Percentiles rank a stretch among this genome's conserved stretches.
Conservation (phyloP, 2,329 filamentous ascomycete species). For the Phaeoacremonium minimum region DNA sequence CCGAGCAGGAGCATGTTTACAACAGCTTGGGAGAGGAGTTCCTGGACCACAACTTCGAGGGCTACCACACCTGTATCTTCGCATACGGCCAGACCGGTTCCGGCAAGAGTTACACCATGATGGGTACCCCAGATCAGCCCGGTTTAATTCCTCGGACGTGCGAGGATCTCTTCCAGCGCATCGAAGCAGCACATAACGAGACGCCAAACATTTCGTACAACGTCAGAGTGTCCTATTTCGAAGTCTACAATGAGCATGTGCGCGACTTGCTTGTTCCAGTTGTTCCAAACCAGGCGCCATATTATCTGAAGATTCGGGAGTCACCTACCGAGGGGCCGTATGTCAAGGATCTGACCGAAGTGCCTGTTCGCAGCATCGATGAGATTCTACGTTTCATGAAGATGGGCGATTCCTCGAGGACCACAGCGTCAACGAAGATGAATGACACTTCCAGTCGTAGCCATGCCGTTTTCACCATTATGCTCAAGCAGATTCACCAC, state of each 20-base stretch:
- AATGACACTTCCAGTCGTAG: conserved; percentile 97
- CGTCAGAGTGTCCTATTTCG: conserved; percentile 96
- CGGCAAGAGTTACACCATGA: conserved; percentile 97
- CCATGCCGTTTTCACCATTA: conserved; percentile 96
- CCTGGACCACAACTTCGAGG: conserved; percentile 97
- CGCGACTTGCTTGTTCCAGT: conserved; percentile 84
- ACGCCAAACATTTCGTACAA: conserved; percentile 93
- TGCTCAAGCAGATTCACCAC: conserved; percentile 96
- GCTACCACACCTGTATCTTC: conserved; percentile 98
- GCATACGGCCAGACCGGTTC: conserved; percentile 97
- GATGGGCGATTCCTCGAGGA: conserved; percentile 81
- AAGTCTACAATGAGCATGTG: conserved; percentile 99
- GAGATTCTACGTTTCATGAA: conserved; percentile 92
- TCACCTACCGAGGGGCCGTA: conserved; percentile 93
- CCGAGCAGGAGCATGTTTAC: conserved; percentile 89
- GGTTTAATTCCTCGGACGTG: conserved; percentile 94
- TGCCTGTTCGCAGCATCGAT: conserved; percentile 78
- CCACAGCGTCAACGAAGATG: conserved; percentile 95
- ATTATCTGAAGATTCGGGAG: conserved; percentile 96
- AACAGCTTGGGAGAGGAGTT: conserved; percentile 93
- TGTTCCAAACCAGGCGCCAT: conserved; percentile 64
- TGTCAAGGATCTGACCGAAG: conserved; percentile 92
- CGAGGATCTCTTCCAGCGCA: conserved; percentile 91
- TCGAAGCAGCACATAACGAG: conserved; percentile 71
- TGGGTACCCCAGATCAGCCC: conserved; percentile 81